Evolutionary conservation across 2,329 filamentous ascomycete species (phyloP).

Genomic region (Aspergillus sp.): DNA sequence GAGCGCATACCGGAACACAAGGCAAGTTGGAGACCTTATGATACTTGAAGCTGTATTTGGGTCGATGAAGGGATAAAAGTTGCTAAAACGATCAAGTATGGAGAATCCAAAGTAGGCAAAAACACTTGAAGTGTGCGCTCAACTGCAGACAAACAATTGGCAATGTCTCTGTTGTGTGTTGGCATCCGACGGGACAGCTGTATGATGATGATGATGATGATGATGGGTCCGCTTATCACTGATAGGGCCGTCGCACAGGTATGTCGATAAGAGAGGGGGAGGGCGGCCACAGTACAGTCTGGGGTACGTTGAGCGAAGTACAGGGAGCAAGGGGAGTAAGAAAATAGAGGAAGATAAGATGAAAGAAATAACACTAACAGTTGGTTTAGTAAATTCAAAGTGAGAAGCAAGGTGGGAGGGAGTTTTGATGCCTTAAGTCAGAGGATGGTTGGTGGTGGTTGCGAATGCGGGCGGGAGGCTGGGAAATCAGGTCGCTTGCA

Average conservation of each 20-base stretch:
- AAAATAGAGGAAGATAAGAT: background rate
- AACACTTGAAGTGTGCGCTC: too few species aligned
- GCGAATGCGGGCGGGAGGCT: slow-evolving; percentile 15
- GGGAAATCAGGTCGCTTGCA: slow-evolving; percentile 12
- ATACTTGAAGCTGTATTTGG: too few species aligned
- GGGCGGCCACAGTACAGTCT: background rate
- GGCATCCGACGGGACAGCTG: background rate
- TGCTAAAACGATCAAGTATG: too few species aligned
- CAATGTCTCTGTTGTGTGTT: too few species aligned
- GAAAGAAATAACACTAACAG: background rate
- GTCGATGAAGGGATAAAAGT: too few species aligned
- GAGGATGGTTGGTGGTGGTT: slow-evolving; percentile 12
- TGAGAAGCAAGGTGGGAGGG: slow-evolving; percentile 11
- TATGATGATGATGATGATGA: background rate
- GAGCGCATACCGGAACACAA: slow-evolving; percentile 22
- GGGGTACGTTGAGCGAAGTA: background rate
- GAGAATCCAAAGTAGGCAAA: too few species aligned
- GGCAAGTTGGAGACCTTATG: background rate
- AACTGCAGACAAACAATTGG: too few species aligned
- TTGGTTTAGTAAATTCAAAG: slow-evolving; percentile 5
- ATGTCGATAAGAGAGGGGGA: slow-evolving; percentile 2
- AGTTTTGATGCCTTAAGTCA: slow-evolving; percentile 22
- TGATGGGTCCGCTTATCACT: slow-evolving; percentile 17
- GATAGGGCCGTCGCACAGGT: slow-evolving; percentile 19
- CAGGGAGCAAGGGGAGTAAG: background rate